Evolutionary conservation across 805 yeast species (phyloP).

Genomic region (Wickerhamiella siamensis): DNA sequence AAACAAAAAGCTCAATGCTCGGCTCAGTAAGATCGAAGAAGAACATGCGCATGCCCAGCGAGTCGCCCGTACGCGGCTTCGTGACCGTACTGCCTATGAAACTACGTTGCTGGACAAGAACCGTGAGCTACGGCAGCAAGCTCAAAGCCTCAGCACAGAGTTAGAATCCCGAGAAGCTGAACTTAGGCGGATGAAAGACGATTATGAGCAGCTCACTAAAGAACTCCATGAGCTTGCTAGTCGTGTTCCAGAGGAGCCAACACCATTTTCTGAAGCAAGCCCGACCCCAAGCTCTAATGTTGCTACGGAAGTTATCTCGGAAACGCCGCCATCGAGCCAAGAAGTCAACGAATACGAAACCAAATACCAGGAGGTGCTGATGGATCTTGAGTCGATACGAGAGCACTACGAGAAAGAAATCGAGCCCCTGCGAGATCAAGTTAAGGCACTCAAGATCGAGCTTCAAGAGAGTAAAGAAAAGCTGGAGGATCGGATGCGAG

Average conservation of each 20-base stretch:
- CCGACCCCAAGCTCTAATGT: not conserved
- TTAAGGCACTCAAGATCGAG: not conserved
- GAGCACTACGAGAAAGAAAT: conserved; percentile 5
- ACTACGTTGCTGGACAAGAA: conserved; percentile 22
- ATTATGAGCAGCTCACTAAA: conserved; percentile 19
- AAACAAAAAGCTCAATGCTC: conserved; percentile 20
- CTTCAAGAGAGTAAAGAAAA: conserved; percentile 3
- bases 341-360: conserved; percentile 1
- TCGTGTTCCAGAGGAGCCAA: not conserved
- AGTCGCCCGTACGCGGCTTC: conserved; percentile 22
- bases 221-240: conserved; percentile 9
- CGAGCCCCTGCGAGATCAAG: conserved; percentile 1
- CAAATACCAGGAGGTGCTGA: not conserved
- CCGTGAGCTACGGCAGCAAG: conserved; percentile 18
- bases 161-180: conserved; percentile 14
- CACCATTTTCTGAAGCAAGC: not conserved
- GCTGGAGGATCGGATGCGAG: conserved; percentile 1
- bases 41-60: conserved; percentile 23
- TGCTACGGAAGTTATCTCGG: not conserved
- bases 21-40: conserved; percentile 18
- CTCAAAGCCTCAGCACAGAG: conserved; percentile 11
- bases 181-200: conserved; percentile 13
- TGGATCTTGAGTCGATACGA: conserved; percentile 4
- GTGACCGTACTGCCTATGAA: conserved; percentile 27
- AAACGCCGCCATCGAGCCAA: not conserved